Evolutionary conservation across 2,329 filamentous ascomycete species (phyloP).

Genomic region (Cladophialophora psammophila): DNA sequence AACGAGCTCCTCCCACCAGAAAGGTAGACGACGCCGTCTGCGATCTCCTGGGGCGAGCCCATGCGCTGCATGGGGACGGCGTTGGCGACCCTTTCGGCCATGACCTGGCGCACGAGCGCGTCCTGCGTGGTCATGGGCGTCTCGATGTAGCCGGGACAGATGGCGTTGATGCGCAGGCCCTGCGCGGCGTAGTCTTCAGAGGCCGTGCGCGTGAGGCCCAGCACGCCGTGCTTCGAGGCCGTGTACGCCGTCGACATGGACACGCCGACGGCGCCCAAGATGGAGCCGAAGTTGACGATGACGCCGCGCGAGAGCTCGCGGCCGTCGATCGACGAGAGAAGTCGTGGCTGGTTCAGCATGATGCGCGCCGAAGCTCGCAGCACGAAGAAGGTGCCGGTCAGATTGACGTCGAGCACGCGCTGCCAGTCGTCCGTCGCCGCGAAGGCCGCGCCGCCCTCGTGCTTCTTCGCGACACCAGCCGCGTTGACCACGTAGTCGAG

Average conservation of each 20-base stretch:
- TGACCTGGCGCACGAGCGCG: constrained; percentile 25
- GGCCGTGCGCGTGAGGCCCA: constrained; percentile 64
- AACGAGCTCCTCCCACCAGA: constrained; percentile 72
- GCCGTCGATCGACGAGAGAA: constrained; percentile 48
- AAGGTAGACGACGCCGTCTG: constrained; percentile 71
- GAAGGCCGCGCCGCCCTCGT: constrained; percentile 38
- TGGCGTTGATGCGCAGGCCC: constrained; percentile 42
- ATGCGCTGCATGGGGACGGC: constrained; percentile 60
- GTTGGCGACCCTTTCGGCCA: constrained; percentile 49
- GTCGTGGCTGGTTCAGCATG: constrained; percentile 55
- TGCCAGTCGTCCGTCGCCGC: constrained; percentile 48
- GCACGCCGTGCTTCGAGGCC: constrained; percentile 64
- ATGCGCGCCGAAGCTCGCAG: constrained; percentile 51
- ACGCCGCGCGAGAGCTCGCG: constrained; percentile 52
- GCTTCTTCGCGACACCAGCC: constrained; percentile 42
- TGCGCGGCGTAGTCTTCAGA: constrained; percentile 62
- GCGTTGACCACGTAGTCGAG: constrained; percentile 43
- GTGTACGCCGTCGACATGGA: constrained; percentile 44
- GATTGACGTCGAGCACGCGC: constrained; percentile 52
- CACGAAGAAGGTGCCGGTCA: constrained; percentile 54
- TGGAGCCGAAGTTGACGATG: constrained; percentile 57
- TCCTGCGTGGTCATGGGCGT: constrained; percentile 56
- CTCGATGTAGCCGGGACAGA: constrained; percentile 54
- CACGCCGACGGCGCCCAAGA: constrained; percentile 47
- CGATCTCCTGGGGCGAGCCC: constrained; percentile 59